Evolutionary conservation across 495 filamentous ascomycete genomes (phyloP).

Genomic region (Sordaria brevicollis): DNA sequence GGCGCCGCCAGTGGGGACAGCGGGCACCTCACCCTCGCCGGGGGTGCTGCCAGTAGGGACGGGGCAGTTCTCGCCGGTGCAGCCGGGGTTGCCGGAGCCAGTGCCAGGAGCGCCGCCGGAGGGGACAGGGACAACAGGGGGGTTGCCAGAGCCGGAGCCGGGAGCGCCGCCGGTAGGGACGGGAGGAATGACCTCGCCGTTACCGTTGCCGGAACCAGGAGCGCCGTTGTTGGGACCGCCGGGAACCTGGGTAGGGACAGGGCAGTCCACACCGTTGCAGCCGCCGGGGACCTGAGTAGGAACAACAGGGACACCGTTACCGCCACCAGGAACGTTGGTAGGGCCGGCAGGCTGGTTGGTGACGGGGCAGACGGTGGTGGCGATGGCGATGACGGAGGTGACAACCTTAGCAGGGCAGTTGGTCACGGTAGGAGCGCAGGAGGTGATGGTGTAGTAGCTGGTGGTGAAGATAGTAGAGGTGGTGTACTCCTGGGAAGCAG

Average conservation of each 20-base stretch:
- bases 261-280: slow-evolving; percentile 7
- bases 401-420: slow-evolving; percentile 49
- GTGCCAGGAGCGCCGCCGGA: not conserved
- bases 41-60: not conserved
- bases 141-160: slow-evolving; percentile 18
- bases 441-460: slow-evolving; percentile 45
- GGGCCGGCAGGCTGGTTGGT: slow-evolving; percentile 15
- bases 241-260: not conserved
- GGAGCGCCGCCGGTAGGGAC: not conserved
- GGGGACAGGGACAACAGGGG: slow-evolving; percentile 6
- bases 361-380: slow-evolving; percentile 51
- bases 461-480: slow-evolving; percentile 53
- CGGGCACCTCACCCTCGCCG: not conserved
- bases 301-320: slow-evolving; percentile 11
- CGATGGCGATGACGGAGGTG: slow-evolving; percentile 46
- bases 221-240: not conserved
- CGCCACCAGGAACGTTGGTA: slow-evolving; percentile 1
- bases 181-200: not conserved
- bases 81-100: not conserved
- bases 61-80: not conserved
- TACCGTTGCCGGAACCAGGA: no score
- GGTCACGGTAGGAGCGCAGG: slow-evolving; percentile 47
- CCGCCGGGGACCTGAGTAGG: slow-evolving; percentile 21
- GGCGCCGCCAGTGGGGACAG: not conserved
- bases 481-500: slow-evolving; percentile 24